phyloP scores from a whole-genome alignment of 805 yeast genomes.

The Cyberlindnera maritima region DNA sequence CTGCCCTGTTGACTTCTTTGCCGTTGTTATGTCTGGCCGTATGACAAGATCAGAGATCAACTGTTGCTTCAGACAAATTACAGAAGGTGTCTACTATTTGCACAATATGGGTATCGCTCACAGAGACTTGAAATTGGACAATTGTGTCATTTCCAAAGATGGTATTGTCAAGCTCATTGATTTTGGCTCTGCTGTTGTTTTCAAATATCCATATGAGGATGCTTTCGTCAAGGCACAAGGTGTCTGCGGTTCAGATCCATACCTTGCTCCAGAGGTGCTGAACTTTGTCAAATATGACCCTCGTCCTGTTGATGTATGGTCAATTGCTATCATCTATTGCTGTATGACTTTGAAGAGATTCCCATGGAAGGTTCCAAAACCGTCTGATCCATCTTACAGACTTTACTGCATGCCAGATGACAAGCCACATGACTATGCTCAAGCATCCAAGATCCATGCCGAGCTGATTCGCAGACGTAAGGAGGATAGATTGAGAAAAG shows the following conservation, averaged over 20 bases:
- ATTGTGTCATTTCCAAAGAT: constrained; percentile 71
- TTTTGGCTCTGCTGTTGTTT: constrained; percentile 82
- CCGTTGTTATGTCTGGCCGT: constrained; percentile 82
- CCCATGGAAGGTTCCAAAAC: constrained; percentile 84
- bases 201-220: constrained; percentile 70
- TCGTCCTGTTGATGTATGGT: constrained; percentile 79
- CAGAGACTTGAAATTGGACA: constrained; percentile 78
- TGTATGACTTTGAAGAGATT: constrained; percentile 83
- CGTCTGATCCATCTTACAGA: constrained; percentile 65
- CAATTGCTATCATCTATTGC: constrained; percentile 79
- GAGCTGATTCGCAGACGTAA: constrained; percentile 57
- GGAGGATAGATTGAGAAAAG: constrained; percentile 37
- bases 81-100: constrained; percentile 68
- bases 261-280: constrained; percentile 78
- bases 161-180: constrained; percentile 79
- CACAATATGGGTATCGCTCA: constrained; percentile 81
- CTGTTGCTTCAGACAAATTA: constrained; percentile 74
- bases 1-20: constrained; percentile 81
- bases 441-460: constrained; percentile 72
- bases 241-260: constrained; percentile 83
- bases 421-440: constrained; percentile 68
- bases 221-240: constrained; percentile 64
- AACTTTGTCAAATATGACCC: constrained; percentile 58
- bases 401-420: constrained; percentile 68
- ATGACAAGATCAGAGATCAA: constrained; percentile 81